These are phyloP conservation scores for Tuber melanosporum DNA, from an alignment of 495 filamentous ascomycete species.

Conservation along the genomic window DNA sequence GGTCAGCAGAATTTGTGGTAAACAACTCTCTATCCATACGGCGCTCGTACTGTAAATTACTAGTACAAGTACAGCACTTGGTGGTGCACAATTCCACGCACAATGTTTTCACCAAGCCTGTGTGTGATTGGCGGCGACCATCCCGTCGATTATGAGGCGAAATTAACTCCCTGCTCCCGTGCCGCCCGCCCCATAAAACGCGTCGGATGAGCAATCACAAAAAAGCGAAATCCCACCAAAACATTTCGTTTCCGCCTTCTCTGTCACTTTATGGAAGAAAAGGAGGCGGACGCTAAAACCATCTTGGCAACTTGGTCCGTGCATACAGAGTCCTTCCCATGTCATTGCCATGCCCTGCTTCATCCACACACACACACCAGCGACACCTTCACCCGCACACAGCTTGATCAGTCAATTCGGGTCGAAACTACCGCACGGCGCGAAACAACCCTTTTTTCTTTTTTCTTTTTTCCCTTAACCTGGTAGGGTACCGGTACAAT, in stretches of 20 bases:
- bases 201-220: not conserved
- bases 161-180: not conserved
- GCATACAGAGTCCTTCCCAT: not conserved
- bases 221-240: not conserved
- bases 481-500: not conserved
- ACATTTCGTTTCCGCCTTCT: not conserved
- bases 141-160: not conserved
- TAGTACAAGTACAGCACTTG: too few relatives aligned
- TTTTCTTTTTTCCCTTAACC: not conserved
- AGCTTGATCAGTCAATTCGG: not conserved
- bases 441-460: not conserved
- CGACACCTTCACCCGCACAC: not conserved
- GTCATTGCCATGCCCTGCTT: not conserved
- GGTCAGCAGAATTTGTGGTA: not conserved
- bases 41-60: too few relatives aligned
- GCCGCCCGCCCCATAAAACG: not conserved
- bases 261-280: not conserved
- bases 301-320: not conserved
- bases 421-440: not conserved
- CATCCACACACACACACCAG: too few relatives aligned
- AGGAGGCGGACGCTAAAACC: not conserved
- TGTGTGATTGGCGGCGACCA: not conserved
- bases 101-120: not conserved
- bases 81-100: not conserved
- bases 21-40: not conserved